Conservation (phyloP, 148 eudicot species). For the Dysphania ambrosioides region DNA sequence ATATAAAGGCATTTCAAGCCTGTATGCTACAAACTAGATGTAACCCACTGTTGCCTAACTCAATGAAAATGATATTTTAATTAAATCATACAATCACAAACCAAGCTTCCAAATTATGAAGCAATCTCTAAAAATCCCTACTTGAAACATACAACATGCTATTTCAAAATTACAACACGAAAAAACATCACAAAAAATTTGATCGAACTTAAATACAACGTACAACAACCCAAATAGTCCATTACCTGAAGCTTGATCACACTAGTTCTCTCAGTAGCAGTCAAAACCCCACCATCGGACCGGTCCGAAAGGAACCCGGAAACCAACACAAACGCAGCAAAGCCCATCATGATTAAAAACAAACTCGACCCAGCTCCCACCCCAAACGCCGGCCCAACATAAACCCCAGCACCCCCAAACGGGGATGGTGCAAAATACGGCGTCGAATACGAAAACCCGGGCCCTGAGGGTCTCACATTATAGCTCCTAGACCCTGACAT, state of each 20-base stretch:
- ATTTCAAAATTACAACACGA: too few species aligned
- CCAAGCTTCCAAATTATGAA: too few species aligned
- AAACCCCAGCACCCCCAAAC: constrained; percentile 59
- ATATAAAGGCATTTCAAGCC: background rate
- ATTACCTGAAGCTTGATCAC: constrained; percentile 89
- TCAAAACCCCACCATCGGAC: constrained; percentile 61
- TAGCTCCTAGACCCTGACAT: constrained; percentile 50
- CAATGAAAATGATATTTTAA: too few species aligned
- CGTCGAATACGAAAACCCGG: constrained; percentile 44
- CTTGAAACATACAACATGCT: too few species aligned
- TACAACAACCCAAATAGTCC: background rate
- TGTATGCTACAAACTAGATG: too few species aligned
- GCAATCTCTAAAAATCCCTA: too few species aligned
- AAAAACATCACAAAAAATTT: background rate
- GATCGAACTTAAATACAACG: background rate
- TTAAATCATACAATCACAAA: too few species aligned
- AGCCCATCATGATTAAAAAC: constrained; percentile 53
- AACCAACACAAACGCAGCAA: constrained; percentile 74
- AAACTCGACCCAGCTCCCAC: constrained; percentile 69
- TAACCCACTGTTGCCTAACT: background rate
- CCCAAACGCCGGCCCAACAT: constrained; percentile 70
- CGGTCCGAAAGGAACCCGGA: constrained; percentile 83
- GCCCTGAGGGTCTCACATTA: constrained; percentile 33
- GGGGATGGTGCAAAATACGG: constrained; percentile 82
- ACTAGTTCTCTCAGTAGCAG: constrained; percentile 79